Evolutionary conservation across 1,284 basidiomycete genomes (phyloP), one percentile per base, ranked within the genome.

Genomic region (Anthracocystis panici-leucophaei): DNA sequence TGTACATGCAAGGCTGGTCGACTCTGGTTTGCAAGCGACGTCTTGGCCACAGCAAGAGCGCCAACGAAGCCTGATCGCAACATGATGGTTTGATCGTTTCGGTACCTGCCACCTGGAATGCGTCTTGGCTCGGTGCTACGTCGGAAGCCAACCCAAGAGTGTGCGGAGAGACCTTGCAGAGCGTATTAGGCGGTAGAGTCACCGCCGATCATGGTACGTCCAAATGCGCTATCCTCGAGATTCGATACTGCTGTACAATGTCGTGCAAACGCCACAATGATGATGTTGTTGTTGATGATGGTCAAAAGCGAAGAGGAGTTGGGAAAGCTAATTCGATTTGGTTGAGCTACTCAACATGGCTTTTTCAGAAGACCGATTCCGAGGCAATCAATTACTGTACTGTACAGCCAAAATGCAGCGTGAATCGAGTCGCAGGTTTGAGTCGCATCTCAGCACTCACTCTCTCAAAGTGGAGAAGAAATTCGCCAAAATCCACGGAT

Each of bases 31-130:
- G 56, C 33, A 9, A 52, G 50, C 10, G 52, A 42, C 3, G 46
- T 27, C 21, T 41, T 46, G 40, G 66, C 56, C 23, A 48, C 29
- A 9, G 57, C 45, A 18, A 64, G 23, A 27, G 44, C 55, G 25
- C 46, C 46, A 7, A 42, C 23, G 12, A 69, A 11, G 2, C 56
- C 52, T 33, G 57, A 48, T n/a, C 66, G 66, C 45, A 64, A 45
- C 60, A 69, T 69, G 48, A 21, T 51, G 52, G 11, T 7, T 31
- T 18, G 42, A 23, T 23, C n/a, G 29, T 12, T 27, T 48, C 16
- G 9, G 27, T 18, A 31, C 25, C 46, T 31, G 18, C 25, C 9
- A 27, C 31, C 31, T 33, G 2, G 31, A 11, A 33, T 33, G 31
- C 31, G 31, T 8, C 9, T 16, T 38, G 12, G 35, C 14, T 38